Evolutionary conservation across 768 basidiomycete species (phyloP), one percentile per base, ranked within the genome.

Genomic region (Lactifluus pinguis): DNA sequence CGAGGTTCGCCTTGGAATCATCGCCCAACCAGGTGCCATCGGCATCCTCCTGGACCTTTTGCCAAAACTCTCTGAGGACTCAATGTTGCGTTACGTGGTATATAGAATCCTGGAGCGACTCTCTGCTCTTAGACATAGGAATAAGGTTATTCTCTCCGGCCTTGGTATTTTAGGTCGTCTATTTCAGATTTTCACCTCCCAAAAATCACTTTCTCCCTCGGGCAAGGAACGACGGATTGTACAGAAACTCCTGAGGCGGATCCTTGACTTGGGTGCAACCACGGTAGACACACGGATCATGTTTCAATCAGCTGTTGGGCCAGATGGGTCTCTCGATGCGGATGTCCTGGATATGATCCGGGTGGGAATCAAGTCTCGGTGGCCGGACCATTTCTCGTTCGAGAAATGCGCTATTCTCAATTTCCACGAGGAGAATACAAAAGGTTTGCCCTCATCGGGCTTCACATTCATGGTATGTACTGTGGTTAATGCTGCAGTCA

Each of bases 341-440:
- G 87, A 88, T 50, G 77, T 89, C 39, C 69, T 92, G 49, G 89
- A 89, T 48, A 72, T 90, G 30, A 77, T 92, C 55, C 81, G 86
- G 7, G 77, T 80, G 49, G 83, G 82, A 3, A 84, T 89, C 78
- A 86, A 82, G 70, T 83, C 83, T 42, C 79, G 83, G 38, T 92
- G 90, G 91, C 83, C 87, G 0, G 81, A 84, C 58, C 90, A 92
- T 68, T 80, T 93, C 61, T 87, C 83, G 3, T 73, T 92, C 66
- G 83, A 84, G 68, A 78, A 79, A 2, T 69, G 74, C 6, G 80
- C 86, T 3, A 73, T 80, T 9, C 64, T 90, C 6, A 73, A 76
- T 4, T 69, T 85, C 36, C 71, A 72, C 1, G 79, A 83, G 49
- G 73, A 76, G n/a, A 73, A 71, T n/a, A 69, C 71, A 39, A 80